Base-by-base conservation (phyloP, 345 rosid genomes). In the Microthlaspi erraticum region DNA sequence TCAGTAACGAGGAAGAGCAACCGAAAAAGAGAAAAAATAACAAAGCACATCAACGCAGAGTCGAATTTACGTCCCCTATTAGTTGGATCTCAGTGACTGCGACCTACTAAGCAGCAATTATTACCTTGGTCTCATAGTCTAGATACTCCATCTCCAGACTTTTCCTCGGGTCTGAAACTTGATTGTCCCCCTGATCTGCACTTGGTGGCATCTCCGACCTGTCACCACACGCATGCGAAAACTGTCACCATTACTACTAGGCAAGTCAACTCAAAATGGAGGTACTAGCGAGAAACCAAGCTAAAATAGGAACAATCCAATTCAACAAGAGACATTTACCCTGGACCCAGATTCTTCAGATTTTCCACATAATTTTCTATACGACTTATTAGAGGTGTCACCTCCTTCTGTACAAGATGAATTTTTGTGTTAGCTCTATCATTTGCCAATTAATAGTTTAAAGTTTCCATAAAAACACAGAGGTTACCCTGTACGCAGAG, bases 81-180 rank as follows among this genome's bases (percentile, higher is more conserved):
- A 14, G 16, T 19, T 16, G 26, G n/a, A 19, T 51, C 59, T 50
- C 18, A 17, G 50, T 12, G 18, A 10, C 2, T 2, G 5, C 0
- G 26, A 32, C 23, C 69, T 18, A 52, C 45, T 46, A 36, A 8
- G 43, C 64, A 26, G 44, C 43, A 36, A 44, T 26, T 61, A 31
- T 68, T 78, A 93, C 99, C 93, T 89, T 88, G 71, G 95, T 86
- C 83, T 94, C 99, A 76, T 82, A 87, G 23, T 85, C 90, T 64
- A 89, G 70, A 82, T 94, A 94, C 82, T 89, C 99, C 81, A 86
- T 86, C 85, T 93, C 99, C 17, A 91, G 88, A 82, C 80, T 79
- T 79, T 82, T 83, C 81, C 93, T 91, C 11, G 96, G 97, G 82
- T 83, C 74, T 53, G 83, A 63, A 36, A 68, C 84, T 63, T 84